Evolutionary conservation across 139 green algal species (phyloP), one percentile per base, ranked within the genome.

Genomic region (Chlamydomonas incerta): DNA sequence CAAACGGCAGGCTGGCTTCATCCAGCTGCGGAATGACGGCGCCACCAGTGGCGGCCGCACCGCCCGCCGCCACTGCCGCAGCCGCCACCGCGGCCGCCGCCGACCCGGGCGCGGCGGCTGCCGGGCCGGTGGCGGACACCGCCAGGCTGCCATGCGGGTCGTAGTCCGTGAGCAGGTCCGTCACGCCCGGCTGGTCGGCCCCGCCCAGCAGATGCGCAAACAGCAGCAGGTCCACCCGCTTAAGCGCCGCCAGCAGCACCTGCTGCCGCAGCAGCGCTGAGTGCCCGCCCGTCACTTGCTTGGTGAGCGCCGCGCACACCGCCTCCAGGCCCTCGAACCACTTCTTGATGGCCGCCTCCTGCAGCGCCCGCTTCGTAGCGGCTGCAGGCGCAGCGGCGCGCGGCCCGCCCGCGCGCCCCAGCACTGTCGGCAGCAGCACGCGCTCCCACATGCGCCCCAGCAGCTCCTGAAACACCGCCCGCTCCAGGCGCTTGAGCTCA

Each of bases 281-380:
- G 55, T 95, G 93, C 8, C 88, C 88, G 14, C 47, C 69, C 0
- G 88, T 65, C 41, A 87, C 66, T 55, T 92, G 81, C 28, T 66
- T 72, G 41, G 31, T 52, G 24, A 94, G 86, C 34, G 76, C 65
- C 0, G 26, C 17, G 34, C 60, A 55, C 63, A 91, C 86, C 26
- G 75, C 87, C 47, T 93, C 87, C 72, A 97, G 90, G 10, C 72
- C 92, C 26, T 91, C 88, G 63, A 96, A 92, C 94, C 94, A 97
- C 34, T 91, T 88, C 68, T 91, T 93, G 80, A 96, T 92, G 33
- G 94, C 93, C 5, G 87, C 88, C 80, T 96, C 94, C 88, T 96
- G 89, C 34, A 68, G 72, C 29, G 68, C 74, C 29, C 76, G 83
- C 88, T 80, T 77, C 1, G 83, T 80, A 34, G 66, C 75, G 11